Evolutionary conservation across 345 rosid species (phyloP).

Genomic region (Gossypium rotundifolium): DNA sequence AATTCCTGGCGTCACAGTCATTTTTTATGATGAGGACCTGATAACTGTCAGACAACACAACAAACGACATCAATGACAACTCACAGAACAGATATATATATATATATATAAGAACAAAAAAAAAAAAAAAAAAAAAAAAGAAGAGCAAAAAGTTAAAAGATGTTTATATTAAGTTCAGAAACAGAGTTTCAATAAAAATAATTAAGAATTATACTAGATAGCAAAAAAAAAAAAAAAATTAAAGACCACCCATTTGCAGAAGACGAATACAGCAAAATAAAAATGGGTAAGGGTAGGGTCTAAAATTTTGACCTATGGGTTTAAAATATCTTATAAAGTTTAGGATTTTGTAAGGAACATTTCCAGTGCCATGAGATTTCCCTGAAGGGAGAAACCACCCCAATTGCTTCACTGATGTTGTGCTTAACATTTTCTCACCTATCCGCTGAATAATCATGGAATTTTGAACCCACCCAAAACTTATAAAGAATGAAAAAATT

Average conservation of each 20-base stretch:
- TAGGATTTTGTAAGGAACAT: background rate
- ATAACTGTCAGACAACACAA: conserved; percentile 7
- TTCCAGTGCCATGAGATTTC: conserved; percentile 8
- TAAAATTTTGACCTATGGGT: conserved; percentile 12
- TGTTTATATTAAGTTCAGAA: background rate
- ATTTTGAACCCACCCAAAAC: background rate
- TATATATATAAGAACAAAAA: no score
- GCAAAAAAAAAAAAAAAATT: background rate
- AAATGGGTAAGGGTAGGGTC: background rate
- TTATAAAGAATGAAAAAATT: background rate
- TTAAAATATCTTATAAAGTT: conserved; percentile 7
- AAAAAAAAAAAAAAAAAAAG: background rate
- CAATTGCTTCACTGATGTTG: conserved; percentile 16
- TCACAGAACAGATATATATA: background rate
- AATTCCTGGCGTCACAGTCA: conserved; percentile 79
- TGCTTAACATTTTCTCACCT: conserved; percentile 16
- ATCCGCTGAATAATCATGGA: background rate
- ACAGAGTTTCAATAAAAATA: conserved; percentile 8
- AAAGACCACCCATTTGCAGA: background rate
- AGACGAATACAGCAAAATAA: background rate
- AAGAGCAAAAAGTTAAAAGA: background rate
- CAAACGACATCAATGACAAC: background rate
- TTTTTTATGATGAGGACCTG: conserved; percentile 28
- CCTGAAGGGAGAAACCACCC: conserved; percentile 18
- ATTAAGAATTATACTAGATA: background rate